phyloP scores from a whole-genome alignment of 768 basidiomycete species.

The Termitomyces heimii region DNA sequence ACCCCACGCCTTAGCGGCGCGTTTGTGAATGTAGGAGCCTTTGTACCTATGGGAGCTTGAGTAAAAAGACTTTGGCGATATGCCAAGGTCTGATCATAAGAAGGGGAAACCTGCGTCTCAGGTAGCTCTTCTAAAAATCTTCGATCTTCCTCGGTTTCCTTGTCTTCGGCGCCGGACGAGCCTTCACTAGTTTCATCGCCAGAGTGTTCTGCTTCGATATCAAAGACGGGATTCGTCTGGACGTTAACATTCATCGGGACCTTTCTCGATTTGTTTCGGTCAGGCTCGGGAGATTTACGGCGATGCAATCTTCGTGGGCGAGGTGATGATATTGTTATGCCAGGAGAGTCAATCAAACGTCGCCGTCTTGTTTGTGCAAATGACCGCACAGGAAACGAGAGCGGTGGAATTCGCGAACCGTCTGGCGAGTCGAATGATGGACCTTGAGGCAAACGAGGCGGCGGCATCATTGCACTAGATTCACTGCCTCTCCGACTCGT shows the following conservation, averaged over 20 bases:
- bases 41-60: conserved; percentile 42
- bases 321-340: conserved; percentile 22
- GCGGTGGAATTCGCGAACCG: conserved; percentile 14
- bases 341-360: conserved; percentile 20
- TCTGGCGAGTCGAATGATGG: conserved; percentile 11
- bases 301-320: conserved; percentile 32
- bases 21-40: conserved; percentile 49
- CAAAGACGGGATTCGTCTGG: conserved; percentile 40
- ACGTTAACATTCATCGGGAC: not conserved
- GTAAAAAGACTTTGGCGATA: conserved; percentile 74
- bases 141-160: conserved; percentile 64
- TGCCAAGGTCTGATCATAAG: conserved; percentile 65
- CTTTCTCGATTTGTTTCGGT: conserved; percentile 9
- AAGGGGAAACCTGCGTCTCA: conserved; percentile 62
- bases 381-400: conserved; percentile 23
- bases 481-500: not conserved
- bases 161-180: conserved; percentile 46
- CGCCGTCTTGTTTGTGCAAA: conserved; percentile 14
- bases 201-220: conserved; percentile 71
- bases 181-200: conserved; percentile 74
- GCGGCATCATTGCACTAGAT: conserved; percentile 19
- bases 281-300: conserved; percentile 24
- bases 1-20: conserved; percentile 40
- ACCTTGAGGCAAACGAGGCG: conserved; percentile 19
- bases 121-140: conserved; percentile 59